A percentile compares a stretch with the other conserved stretches of the same genome.
These are phyloP conservation scores for Sugiyamaella xylanicola DNA, from an alignment of 1,139 yeast genomes.

Conservation along the genomic window DNA sequence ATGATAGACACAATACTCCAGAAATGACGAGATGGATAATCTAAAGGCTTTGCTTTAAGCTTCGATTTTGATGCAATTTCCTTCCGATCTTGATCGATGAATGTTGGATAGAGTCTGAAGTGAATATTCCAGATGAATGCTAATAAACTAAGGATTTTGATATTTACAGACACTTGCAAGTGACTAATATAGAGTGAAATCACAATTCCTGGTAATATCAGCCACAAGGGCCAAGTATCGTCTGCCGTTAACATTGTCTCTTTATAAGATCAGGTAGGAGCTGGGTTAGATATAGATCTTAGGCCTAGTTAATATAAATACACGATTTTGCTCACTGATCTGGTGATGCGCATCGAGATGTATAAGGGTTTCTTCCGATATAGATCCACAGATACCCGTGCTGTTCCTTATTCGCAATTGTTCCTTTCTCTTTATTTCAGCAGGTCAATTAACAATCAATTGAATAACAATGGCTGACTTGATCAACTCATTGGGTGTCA, in stretches of 20 bases:
- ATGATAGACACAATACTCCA: constrained; percentile 20
- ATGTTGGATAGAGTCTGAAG: constrained; percentile 28
- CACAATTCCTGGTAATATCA: constrained; percentile 20
- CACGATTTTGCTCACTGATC: background rate
- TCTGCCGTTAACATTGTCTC: constrained; percentile 17
- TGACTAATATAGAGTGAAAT: constrained; percentile 15
- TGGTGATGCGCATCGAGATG: background rate
- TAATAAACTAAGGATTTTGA: constrained; percentile 28
- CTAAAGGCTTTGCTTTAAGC: background rate
- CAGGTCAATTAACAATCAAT: background rate
- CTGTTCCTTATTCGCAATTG: background rate
- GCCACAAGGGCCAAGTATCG: constrained; percentile 26
- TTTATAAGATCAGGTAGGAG: background rate
- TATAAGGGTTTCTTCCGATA: background rate
- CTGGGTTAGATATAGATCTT: background rate
- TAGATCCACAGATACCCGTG: background rate
- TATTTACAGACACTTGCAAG: constrained; percentile 25
- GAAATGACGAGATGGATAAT: constrained; percentile 22
- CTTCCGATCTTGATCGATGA: constrained; percentile 16
- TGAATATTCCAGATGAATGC: constrained; percentile 31
- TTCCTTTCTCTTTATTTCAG: background rate
- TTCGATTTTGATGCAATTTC: background rate
- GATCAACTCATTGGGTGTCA: constrained; percentile 9
- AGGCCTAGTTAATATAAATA: background rate
- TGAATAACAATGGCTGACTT: constrained; percentile 6